Conservation (phyloP, 2,329 filamentous ascomycete genomes). For the Cladobotryum protrusum region DNA sequence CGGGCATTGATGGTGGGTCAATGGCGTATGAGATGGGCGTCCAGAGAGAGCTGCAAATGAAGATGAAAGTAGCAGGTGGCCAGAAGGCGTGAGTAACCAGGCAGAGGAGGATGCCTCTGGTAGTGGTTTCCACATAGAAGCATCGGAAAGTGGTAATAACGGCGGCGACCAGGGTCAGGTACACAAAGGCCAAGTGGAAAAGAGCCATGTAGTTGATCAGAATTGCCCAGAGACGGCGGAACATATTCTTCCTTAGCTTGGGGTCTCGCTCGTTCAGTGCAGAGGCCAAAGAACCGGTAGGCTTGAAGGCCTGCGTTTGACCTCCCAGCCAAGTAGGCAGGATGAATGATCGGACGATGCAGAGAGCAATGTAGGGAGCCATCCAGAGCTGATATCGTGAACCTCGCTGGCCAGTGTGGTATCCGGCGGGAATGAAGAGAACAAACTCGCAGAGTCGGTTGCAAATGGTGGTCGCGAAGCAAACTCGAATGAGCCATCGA, state of each 20-base stretch:
- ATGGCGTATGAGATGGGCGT: slow-evolving; percentile 56
- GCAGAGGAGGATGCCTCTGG: slow-evolving; percentile 39
- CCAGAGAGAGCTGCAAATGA: slow-evolving; percentile 49
- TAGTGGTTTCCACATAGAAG: slow-evolving; percentile 31
- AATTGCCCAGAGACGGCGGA: slow-evolving; percentile 47
- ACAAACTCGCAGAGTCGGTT: slow-evolving; percentile 52
- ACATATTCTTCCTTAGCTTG: slow-evolving; percentile 44
- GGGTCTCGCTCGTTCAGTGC: slow-evolving; percentile 53
- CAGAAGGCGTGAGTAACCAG: slow-evolving; percentile 56
- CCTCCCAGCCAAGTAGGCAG: slow-evolving; percentile 55
- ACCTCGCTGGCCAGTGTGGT: slow-evolving; percentile 52
- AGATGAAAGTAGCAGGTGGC: slow-evolving; percentile 54
- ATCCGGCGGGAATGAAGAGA: slow-evolving; percentile 54
- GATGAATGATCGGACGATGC: slow-evolving; percentile 51
- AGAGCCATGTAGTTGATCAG: slow-evolving; percentile 49
- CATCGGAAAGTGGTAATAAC: slow-evolving; percentile 45
- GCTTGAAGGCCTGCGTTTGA: slow-evolving; percentile 52
- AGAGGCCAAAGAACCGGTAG: slow-evolving; percentile 51
- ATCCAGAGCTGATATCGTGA: slow-evolving; percentile 55
- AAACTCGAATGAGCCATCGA: slow-evolving; percentile 51
- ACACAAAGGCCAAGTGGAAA: slow-evolving; percentile 50
- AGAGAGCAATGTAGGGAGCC: slow-evolving; percentile 54
- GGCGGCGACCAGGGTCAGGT: slow-evolving; percentile 45
- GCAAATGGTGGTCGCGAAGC: slow-evolving; percentile 43
- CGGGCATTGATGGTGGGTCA: slow-evolving; percentile 51